Conservation (phyloP, 192 early-diverging fungal genomes). For the Coemansia asiatica region DNA sequence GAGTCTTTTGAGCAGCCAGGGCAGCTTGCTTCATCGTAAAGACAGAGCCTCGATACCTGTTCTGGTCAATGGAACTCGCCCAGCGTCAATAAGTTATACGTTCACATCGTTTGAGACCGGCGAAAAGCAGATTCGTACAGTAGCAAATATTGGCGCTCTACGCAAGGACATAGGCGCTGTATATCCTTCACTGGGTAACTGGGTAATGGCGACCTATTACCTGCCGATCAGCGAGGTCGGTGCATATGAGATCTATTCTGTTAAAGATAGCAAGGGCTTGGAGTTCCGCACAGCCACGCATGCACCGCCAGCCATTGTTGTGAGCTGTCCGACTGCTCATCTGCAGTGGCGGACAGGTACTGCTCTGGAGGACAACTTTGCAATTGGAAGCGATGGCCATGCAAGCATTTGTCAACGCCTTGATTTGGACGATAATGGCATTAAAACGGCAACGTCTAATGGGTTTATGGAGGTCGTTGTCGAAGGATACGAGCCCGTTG, state of each 20-base stretch:
- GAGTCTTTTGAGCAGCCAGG: constrained; percentile 13
- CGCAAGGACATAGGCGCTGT: constrained; percentile 23
- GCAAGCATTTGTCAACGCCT: constrained; percentile 52
- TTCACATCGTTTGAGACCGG: constrained; percentile 47
- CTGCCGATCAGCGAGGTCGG: constrained; percentile 39
- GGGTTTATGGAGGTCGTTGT: constrained; percentile 43
- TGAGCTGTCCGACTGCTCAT: constrained; percentile 35
- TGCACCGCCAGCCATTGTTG: constrained; percentile 43
- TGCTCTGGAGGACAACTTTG: constrained; percentile 23
- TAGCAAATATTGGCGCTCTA: constrained; percentile 27
- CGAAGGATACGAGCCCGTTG: constrained; percentile 47
- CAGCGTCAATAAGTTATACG: constrained; percentile 40
- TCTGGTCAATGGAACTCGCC: constrained; percentile 50
- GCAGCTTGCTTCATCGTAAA: neutral
- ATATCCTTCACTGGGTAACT: constrained; percentile 42
- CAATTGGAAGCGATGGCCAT: constrained; percentile 39
- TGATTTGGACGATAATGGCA: constrained; percentile 2
- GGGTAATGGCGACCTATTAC: constrained; percentile 46
- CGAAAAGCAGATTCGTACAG: constrained; percentile 26
- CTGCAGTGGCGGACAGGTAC: constrained; percentile 35
- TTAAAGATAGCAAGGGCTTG: constrained; percentile 38
- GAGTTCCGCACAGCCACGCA: constrained; percentile 44
- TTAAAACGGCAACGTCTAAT: neutral
- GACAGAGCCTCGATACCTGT: constrained; percentile 35
- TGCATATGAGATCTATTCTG: constrained; percentile 43